Conservation (phyloP, 164 flowering plant species). For the Houttuynia cordata region DNA sequence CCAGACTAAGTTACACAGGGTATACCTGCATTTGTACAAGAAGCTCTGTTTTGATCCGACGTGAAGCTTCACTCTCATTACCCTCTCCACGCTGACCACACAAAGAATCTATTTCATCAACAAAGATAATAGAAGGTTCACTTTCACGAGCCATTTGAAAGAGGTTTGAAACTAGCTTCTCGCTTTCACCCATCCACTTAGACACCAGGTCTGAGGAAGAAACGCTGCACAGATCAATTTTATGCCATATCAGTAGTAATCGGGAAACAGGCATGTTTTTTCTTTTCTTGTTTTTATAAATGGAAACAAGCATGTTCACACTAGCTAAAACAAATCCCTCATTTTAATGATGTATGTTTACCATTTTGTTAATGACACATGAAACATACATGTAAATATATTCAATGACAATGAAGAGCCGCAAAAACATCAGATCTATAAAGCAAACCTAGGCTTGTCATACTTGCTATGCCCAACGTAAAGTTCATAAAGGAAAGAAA, state of each 20-base stretch:
- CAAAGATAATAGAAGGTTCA: conserved; percentile 87
- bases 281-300: no score
- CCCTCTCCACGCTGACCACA: conserved; percentile 97
- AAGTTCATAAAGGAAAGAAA: no score
- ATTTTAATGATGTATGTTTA: no score
- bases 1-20: background rate
- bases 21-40: conserved; percentile 99
- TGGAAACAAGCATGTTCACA: no score
- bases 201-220: conserved; percentile 97
- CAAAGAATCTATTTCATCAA: conserved; percentile 96
- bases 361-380: no score
- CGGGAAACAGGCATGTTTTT: no score
- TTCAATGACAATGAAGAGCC: no score
- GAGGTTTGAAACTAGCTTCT: conserved; percentile 90
- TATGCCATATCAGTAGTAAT: background rate
- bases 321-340: no score
- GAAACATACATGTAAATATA: no score
- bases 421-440: no score
- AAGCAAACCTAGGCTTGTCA: no score
- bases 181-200: conserved; percentile 99
- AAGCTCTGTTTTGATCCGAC: conserved; percentile 95
- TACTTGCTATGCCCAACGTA: no score
- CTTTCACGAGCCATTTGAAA: conserved; percentile 98
- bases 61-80: conserved; percentile 98
- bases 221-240: conserved; percentile 33